These are phyloP conservation scores for Talaromyces sp. DNA, from an alignment of 2,329 filamentous ascomycete genomes.

Conservation along the genomic window DNA sequence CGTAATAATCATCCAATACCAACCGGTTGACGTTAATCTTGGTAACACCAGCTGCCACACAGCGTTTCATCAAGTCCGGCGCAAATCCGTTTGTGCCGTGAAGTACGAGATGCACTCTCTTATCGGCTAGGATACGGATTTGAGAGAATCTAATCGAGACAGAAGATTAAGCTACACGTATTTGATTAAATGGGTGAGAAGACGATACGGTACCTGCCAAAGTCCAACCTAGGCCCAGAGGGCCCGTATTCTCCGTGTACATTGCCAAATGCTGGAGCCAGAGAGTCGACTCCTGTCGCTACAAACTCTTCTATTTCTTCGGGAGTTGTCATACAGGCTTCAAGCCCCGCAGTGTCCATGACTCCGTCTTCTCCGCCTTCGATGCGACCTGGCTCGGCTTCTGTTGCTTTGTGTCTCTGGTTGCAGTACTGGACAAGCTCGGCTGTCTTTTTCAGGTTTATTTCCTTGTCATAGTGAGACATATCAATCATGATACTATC, in stretches of 20 bases:
- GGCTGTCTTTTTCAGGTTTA: slow-evolving; percentile 1
- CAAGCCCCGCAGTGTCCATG: slow-evolving; percentile 1
- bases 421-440: slow-evolving; percentile 4
- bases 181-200: no score
- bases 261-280: slow-evolving; percentile 15
- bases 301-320: slow-evolving; percentile 5
- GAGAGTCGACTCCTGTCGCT: slow-evolving; percentile 7
- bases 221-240: not conserved
- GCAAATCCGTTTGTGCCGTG: no score
- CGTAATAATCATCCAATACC: slow-evolving; percentile 16
- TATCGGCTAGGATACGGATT: not conserved
- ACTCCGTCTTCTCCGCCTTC: slow-evolving; percentile 3
- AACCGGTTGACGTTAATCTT: not conserved
- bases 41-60: no score
- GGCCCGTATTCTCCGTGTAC: slow-evolving; percentile 14
- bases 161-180: no score
- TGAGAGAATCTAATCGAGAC: no score
- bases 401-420: slow-evolving; percentile 1
- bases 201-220: not conserved
- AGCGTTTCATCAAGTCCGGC: no score
- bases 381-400: not conserved
- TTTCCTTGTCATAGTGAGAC: slow-evolving; percentile 3
- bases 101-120: no score
- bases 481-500: slow-evolving; percentile 5
- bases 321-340: slow-evolving; percentile 4